Evolutionary conservation across 129 eudicot genomes (phyloP), one percentile per base, ranked within the genome.

Genomic region (Flaveria sonorensis): DNA sequence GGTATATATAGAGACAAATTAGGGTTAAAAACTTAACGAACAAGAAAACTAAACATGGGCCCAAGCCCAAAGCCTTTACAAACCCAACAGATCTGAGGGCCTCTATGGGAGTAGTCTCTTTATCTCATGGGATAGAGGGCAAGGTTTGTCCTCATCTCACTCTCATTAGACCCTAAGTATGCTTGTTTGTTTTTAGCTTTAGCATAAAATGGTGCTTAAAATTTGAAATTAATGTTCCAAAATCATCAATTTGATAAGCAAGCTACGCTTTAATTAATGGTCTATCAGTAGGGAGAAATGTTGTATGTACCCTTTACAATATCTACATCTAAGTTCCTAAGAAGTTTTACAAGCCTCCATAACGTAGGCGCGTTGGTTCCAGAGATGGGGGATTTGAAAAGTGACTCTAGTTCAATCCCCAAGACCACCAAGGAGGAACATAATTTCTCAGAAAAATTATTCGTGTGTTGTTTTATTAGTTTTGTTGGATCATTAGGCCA

Each of bases 211-310:
- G 55, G 7, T 50, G 55, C 65, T 61, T 36, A 26, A 30, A 14
- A 14, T 15, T 61, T 15, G 4, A 63, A 30, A 63, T 1, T 6
- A 30, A 12, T 32, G 15, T 32, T 30, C 45, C 12, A 63, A 3
- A 36, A 63, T 61, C 67, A 61, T 26, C 67, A 61, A 61, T 61
- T 40, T 61, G 64, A 57, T 60, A 57, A 57, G 64, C 64, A 53
- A 2, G 32, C 64, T 9, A 15, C 68, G 0, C 26, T 26, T 61
- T 61, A 15, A 26, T 15, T 26, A 21, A 57, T 21, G 10, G 14
- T 55, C 62, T 39, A 60, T 36, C 6, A 36, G 1, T 36, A 36
- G 40, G 40, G 40, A 36, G 40, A 6, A 6, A 36, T 6, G 7
- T 36, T 6, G 1, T 36, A 36, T 36, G 40, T 36, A 36, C 6